Evolutionary conservation across 805 yeast species (phyloP).

Genomic region (Candida coleopterorum): DNA sequence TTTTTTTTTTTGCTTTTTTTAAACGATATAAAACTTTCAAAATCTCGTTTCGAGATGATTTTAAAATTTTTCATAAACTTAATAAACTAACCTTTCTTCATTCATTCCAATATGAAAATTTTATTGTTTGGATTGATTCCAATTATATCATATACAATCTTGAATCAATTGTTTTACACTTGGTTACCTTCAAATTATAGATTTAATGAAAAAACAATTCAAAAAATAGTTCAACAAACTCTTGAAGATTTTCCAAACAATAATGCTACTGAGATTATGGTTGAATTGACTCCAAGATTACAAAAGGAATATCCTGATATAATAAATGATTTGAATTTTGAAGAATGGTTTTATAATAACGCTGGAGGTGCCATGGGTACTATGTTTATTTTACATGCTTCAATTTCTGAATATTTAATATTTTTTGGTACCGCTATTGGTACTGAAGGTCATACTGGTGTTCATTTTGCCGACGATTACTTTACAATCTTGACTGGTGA

Average conservation of each 20-base stretch:
- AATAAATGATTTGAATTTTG: constrained; percentile 65
- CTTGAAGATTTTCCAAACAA: constrained; percentile 50
- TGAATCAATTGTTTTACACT: constrained; percentile 32
- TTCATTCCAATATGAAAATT: constrained; percentile 19
- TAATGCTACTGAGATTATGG: constrained; percentile 58
- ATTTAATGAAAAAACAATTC: constrained; percentile 64
- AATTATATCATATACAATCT: constrained; percentile 20
- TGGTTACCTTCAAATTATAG: constrained; percentile 71
- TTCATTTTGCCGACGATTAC: constrained; percentile 96
- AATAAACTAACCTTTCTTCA: too few relatives aligned
- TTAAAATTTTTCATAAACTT: too few relatives aligned
- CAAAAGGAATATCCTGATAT: constrained; percentile 64
- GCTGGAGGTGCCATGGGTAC: constrained; percentile 99
- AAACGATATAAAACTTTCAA: too few relatives aligned
- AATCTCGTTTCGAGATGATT: too few relatives aligned
- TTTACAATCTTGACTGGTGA: constrained; percentile 84
- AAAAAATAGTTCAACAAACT: constrained; percentile 52
- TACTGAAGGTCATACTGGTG: constrained; percentile 94
- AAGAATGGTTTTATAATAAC: constrained; percentile 94
- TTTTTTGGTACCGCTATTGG: constrained; percentile 92
- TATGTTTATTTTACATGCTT: constrained; percentile 93
- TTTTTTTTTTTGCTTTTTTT: too few relatives aligned
- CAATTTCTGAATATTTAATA: constrained; percentile 86
- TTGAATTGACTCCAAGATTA: constrained; percentile 55
- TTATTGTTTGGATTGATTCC: constrained; percentile 19